A percentile compares a stretch with the other conserved stretches of the same genome.
Evolutionary conservation across 148 eudicot genomes (phyloP).

Genomic region (Camellia sinensis): DNA sequence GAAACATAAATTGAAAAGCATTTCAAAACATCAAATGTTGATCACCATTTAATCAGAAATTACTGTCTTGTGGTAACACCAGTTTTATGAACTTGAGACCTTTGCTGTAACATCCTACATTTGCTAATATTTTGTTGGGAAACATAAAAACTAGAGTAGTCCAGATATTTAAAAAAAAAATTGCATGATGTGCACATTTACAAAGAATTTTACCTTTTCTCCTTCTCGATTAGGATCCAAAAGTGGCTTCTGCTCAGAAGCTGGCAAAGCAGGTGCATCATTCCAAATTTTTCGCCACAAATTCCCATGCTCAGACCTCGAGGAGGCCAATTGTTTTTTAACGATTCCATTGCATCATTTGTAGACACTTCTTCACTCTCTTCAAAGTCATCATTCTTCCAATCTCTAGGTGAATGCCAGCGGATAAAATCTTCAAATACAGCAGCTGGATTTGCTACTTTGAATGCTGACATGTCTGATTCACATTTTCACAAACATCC

Average conservation of each 20-base stretch:
- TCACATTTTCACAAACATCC: constrained; percentile 20
- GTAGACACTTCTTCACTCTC: constrained; percentile 27
- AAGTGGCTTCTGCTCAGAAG: constrained; percentile 88
- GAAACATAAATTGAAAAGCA: background rate
- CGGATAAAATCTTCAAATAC: constrained; percentile 93
- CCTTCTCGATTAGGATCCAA: constrained; percentile 91
- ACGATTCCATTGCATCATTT: constrained; percentile 12
- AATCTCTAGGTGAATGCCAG: constrained; percentile 99
- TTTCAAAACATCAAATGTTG: background rate
- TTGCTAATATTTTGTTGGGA: background rate
- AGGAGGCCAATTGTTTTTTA: constrained; percentile 75
- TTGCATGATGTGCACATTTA: background rate
- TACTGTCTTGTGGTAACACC: background rate
- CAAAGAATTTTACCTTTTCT: constrained; percentile 62
- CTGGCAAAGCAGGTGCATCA: constrained; percentile 74
- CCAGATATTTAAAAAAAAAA: background rate
- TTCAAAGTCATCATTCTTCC: constrained; percentile 55
- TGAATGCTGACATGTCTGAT: constrained; percentile 95
- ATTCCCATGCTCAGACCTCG: constrained; percentile 79
- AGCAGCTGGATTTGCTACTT: constrained; percentile 96
- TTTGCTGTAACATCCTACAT: background rate
- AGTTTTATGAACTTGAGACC: background rate
- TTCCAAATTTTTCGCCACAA: constrained; percentile 93
- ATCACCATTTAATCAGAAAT: background rate
- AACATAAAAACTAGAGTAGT: background rate